Percentiles rank a stretch among this genome's conserved stretches.
phyloP scores from a whole-genome alignment of 495 filamentous ascomycete species.

The Aspergillus egyptiacus region DNA sequence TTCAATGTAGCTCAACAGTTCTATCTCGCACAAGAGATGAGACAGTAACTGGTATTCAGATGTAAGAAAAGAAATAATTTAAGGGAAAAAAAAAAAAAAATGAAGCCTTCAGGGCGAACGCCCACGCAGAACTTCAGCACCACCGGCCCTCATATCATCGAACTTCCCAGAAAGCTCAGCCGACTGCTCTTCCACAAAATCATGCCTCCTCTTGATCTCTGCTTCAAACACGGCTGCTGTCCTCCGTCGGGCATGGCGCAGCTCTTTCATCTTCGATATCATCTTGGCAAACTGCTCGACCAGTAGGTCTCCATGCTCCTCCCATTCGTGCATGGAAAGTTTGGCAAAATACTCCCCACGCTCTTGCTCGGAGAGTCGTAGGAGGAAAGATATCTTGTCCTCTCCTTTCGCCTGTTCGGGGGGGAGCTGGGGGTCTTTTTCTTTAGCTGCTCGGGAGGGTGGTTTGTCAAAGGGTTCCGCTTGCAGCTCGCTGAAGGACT shows the following conservation, averaged over 20 bases:
- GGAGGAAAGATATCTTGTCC: constrained; percentile 28
- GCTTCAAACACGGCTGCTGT: constrained; percentile 62
- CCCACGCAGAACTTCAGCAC: constrained; percentile 38
- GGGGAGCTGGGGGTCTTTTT: background rate
- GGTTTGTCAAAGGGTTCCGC: constrained; percentile 41
- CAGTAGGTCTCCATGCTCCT: constrained; percentile 76
- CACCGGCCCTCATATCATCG: constrained; percentile 39
- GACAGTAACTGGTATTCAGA: background rate
- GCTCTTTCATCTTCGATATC: constrained; percentile 56
- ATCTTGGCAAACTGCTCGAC: constrained; percentile 60
- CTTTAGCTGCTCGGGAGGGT: background rate
- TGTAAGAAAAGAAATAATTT: background rate
- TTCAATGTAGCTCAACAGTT: background rate
- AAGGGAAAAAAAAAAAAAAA: background rate
- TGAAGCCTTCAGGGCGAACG: constrained; percentile 23
- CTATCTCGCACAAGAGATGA: background rate
- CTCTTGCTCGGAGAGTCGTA: constrained; percentile 30
- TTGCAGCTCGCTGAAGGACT: constrained; percentile 39
- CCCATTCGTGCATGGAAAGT: constrained; percentile 68
- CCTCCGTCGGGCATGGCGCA: constrained; percentile 59
- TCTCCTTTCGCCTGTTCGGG: constrained; percentile 10
- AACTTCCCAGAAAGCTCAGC: constrained; percentile 36
- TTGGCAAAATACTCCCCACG: constrained; percentile 59
- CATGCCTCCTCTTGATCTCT: constrained; percentile 52
- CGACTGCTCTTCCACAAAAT: constrained; percentile 32